phyloP scores from a whole-genome alignment of 768 basidiomycete species.

The Suillus subalutaceus region DNA sequence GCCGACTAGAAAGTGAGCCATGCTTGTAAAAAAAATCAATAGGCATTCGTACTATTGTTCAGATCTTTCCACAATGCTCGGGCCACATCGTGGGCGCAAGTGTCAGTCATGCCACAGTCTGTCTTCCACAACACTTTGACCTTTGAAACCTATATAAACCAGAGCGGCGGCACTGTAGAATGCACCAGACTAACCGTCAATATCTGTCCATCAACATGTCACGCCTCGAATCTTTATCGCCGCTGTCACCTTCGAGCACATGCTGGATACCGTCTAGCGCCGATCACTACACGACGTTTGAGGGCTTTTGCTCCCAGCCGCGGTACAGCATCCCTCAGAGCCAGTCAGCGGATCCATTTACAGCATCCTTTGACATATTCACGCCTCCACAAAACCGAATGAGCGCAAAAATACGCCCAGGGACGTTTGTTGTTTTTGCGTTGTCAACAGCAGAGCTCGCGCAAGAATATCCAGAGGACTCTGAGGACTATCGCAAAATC shows the following conservation, averaged over 20 bases:
- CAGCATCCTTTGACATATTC: neutral
- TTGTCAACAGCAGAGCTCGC: conserved; percentile 19
- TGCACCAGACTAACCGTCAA: neutral
- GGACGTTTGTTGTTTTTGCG: conserved; percentile 20
- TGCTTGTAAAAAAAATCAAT: neutral
- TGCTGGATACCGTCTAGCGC: neutral
- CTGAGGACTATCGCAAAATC: conserved; percentile 9
- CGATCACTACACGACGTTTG: neutral
- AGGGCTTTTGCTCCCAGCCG: neutral
- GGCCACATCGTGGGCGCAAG: neutral
- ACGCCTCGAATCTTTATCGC: neutral
- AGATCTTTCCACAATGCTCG: neutral
- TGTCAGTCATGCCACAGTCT: neutral
- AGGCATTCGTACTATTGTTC: neutral
- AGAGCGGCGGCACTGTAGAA: neutral
- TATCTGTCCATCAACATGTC: neutral
- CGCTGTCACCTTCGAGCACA: neutral
- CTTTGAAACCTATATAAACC: neutral
- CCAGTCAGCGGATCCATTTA: neutral
- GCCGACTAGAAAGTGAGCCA: neutral
- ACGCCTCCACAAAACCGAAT: neutral
- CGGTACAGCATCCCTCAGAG: neutral
- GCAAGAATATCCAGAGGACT: conserved; percentile 5
- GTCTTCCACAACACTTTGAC: neutral
- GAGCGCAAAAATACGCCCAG: conserved; percentile 9